Base-by-base conservation (phyloP, 805 yeast genomes). In the Candida incommunis region DNA sequence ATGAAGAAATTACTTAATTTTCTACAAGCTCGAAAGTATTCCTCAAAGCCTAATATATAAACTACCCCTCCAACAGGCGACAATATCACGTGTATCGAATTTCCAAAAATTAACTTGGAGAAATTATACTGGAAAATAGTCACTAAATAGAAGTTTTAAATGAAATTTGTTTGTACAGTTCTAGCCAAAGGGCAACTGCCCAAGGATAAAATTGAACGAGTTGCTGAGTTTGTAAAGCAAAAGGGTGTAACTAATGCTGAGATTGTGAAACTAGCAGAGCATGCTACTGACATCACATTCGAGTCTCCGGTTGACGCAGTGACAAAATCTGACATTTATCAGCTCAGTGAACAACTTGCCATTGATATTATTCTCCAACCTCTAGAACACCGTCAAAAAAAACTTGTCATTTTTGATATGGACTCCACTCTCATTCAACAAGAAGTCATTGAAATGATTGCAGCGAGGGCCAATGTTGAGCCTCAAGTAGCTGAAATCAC, bases 381-480 rank as follows among this genome's bases (percentile, higher is more conserved):
- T 15, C 42, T 49, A 29, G 51, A 59, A 24, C 52, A 55, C 45
- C 41, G 66, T 69, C 59, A 62, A 59, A 54, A 56, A 57, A 73
- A 76, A 55, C 67, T 92, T 43, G 79, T 84, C 49, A 84, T 94
- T 9, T 92, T 92, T 59, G 99, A 92, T 57, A 92, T 92, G 98
- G 99, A 92, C 66, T 87, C 96, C 0, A 92, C 99, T 0, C 67
- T 92, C 58, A 92, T 92, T 51, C 80, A 82, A 60, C 97, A 92
- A 64, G 99, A 92, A 64, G 96, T 92, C 34, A 92, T 92, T 53
- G 99, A 92, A 59, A 64, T 92, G 58, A 90, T 92, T 52, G 98
- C 98, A 2, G 86, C 86, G 0, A 81, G 84, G 55, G 97, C 96
- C n/a, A 72, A 75, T 52, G 94, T 92, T 26, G 96, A 92, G 57